Evolutionary conservation across 169 alveolate species (phyloP), one percentile per base, ranked within the genome.

Genomic region (Cryptosporidium bovis): DNA sequence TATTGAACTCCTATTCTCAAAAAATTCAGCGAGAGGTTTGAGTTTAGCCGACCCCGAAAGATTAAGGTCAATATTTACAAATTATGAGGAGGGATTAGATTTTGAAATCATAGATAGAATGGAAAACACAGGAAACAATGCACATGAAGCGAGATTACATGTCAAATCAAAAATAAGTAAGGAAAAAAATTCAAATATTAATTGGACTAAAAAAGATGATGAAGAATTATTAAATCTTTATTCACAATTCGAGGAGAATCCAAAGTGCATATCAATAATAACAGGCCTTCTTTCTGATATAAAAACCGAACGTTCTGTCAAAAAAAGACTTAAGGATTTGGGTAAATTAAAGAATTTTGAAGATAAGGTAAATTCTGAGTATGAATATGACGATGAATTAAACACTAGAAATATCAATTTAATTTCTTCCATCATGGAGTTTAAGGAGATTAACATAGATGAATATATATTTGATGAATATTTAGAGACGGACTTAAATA

Each of bases 41-140:
- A 71, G 87, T 31, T 29, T 77, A 15, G 87, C 87, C 13, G 87
- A 77, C 55, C 87, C 87, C 2, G 87, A 77, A 51, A 77, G 87
- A 36, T 64, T 77, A 18, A 77, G 56, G 46, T 77, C 87, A 3
- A 40, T 77, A 36, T 77, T 77, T 50, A 77, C 87, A 6, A 46
- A 77, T 62, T 77, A 77, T 20, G 71, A 56, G 51, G 51, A 77
- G 16, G 87, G 87, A 56, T 36, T 77, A 27, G 87, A 77, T 50
- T 53, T 71, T 40, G 69, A 56, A 13, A 77, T 77, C 24, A 40
- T 77, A 34, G 62, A 36, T 12, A 77, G 87, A 48, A 60, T 77
- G 71, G 64, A 56, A 3, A 15, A 24, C 12, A 60, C 71, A 24
- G 87, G 87, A 40, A 60, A 34, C 31, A 62, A 77, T 60, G 62